Evolutionary conservation across 768 basidiomycete species (phyloP).

Genomic region (Auriscalpium vulgare): DNA sequence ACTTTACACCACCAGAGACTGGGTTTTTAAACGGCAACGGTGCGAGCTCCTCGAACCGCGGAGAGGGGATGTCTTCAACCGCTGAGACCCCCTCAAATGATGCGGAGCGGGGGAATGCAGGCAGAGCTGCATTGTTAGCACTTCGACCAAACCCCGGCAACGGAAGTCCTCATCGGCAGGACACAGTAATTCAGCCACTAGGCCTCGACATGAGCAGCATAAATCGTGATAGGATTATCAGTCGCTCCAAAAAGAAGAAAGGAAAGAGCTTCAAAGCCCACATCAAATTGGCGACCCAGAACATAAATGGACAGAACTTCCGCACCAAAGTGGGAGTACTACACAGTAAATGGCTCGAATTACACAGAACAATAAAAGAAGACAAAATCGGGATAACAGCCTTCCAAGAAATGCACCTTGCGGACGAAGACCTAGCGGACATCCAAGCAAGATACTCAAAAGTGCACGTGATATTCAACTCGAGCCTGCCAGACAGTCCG

Average conservation of each 20-base stretch:
- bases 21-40: neutral
- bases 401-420: constrained; percentile 2
- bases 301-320: neutral
- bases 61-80: no score
- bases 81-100: no score
- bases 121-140: no score
- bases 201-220: neutral
- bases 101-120: no score
- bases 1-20: neutral
- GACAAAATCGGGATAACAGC: neutral
- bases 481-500: neutral
- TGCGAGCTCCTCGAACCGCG: no score
- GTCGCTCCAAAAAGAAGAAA: neutral
- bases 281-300: neutral
- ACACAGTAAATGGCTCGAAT: neutral
- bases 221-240: no score
- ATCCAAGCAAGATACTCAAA: neutral
- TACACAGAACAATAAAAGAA: neutral
- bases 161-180: neutral
- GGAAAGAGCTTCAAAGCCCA: neutral
- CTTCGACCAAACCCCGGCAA: no score
- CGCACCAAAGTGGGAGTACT: no score
- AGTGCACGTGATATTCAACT: neutral
- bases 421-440: neutral
- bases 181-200: neutral